Conservation (phyloP, 176 grass and related monocot species). For the Leersia perrieri region DNA sequence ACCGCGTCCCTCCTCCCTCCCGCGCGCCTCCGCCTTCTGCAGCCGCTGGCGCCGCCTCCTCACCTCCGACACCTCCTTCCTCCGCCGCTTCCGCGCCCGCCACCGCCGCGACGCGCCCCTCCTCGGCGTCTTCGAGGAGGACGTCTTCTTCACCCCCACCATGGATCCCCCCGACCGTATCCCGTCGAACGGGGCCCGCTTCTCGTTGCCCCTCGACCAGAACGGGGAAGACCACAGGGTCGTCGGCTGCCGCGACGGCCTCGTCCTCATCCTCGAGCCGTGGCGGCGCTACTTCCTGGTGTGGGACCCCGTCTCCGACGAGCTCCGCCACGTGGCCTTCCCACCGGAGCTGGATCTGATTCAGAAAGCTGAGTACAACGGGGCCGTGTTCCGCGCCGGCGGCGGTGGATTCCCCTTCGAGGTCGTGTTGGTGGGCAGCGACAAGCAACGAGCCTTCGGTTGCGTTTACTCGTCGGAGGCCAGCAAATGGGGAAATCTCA, state of each 20-base stretch:
- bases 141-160: not conserved
- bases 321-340: not conserved
- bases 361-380: not conserved
- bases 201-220: not conserved
- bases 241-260: constrained; percentile 24
- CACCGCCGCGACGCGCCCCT: not conserved
- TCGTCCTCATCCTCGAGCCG: not conserved
- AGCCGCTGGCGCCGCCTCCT: not conserved
- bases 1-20: not conserved
- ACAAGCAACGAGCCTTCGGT: not conserved
- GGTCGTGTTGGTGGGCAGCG: not conserved
- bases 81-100: constrained; percentile 13
- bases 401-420: not conserved
- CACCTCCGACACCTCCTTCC: not conserved
- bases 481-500: not conserved
- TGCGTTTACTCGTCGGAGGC: constrained; percentile 14
- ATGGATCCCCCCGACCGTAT: not conserved
- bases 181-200: not conserved
- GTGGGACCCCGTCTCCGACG: not conserved
- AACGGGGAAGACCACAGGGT: not conserved
- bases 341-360: not conserved
- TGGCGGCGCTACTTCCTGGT: not conserved
- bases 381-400: not conserved
- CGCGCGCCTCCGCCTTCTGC: not conserved
- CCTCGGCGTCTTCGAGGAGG: constrained; percentile 8